Evolutionary conservation across 2,329 filamentous ascomycete species (phyloP), one percentile per base, ranked within the genome.

Genomic region (Plenodomus tracheiphilus): DNA sequence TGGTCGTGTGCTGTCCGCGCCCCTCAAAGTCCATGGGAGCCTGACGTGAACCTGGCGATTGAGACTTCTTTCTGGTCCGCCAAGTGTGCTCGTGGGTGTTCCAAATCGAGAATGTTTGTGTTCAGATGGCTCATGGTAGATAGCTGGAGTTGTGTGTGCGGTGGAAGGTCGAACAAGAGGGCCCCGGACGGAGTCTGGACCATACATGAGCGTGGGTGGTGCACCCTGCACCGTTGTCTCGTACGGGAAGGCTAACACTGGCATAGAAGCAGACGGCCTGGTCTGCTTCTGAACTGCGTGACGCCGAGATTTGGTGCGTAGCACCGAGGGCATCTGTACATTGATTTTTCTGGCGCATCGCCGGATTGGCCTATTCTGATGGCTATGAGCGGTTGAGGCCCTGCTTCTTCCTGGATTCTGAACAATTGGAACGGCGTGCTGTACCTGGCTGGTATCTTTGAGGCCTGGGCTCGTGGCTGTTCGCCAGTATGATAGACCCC

Each of bases 401-500:
- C 49, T 55, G 35, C 41, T 49, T 3, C 20, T 10, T 4, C 45
- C 53, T 2, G 53, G 41, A 17, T 51, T 41, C n/a, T 37, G 47
- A 20, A 55, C 45, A 32, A 70, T 64, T 1, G 68, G 65, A 2
- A 64, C 51, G 11, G 64, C 68, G 43, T 66, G 68, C 43, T 66
- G 68, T 9, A 64, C 51, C 19, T 52, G 53, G 2, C 52, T 19
- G 0, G 51, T 47, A 13, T 56, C 41, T 21, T 46, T 44, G 2
- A 52, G 10, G 28, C 53, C 47, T 6, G 43, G 35, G 4, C 34
- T 37, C 3, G 54, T 49, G 11, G 51, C 64, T 19, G 59, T 57
- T 47, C 56, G 58, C 69, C 68, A 70, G 51, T 72, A 72, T 6
- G 62, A 47, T 5, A 71, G 32, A n/a, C 68, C 69, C 5, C 54